phyloP scores from a whole-genome alignment of 768 basidiomycete genomes.

The Sarcodon sp. region DNA sequence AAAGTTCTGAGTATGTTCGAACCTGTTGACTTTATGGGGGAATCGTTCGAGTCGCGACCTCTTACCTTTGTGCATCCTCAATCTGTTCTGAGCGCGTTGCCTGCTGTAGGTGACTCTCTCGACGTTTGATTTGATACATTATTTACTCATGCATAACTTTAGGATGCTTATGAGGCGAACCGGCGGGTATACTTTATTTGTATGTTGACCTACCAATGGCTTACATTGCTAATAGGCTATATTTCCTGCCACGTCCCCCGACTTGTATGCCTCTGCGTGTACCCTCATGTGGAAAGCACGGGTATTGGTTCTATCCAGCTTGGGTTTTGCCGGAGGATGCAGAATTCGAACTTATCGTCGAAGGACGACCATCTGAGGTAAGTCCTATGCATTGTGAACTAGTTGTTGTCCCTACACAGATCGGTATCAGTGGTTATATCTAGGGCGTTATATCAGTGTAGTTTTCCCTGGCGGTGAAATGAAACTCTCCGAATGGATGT shows the following conservation, averaged over 20 bases:
- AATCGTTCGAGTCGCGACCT: no score
- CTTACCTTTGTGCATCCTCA: not conserved
- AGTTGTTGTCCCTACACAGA: not conserved
- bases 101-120: not conserved
- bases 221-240: conserved; percentile 7
- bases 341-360: conserved; percentile 17
- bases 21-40: not conserved
- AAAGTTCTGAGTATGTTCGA: not conserved
- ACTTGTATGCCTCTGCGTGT: conserved; percentile 15
- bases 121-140: not conserved
- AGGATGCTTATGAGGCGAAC: no score
- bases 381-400: not conserved
- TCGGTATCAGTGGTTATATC: conserved; percentile 15
- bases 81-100: not conserved
- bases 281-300: conserved; percentile 11
- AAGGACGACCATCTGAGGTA: conserved; percentile 12
- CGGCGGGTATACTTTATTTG: no score
- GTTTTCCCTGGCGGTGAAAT: conserved; percentile 12
- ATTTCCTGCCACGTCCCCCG: conserved; percentile 17
- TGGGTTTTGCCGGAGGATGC: conserved; percentile 3
- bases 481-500: conserved; percentile 18
- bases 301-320: conserved; percentile 19
- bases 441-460: conserved; percentile 13
- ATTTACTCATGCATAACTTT: no score
- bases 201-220: not conserved